These are phyloP conservation scores for Carex scoparia DNA, from an alignment of 176 grass and related monocot species.

Conservation along the genomic window DNA sequence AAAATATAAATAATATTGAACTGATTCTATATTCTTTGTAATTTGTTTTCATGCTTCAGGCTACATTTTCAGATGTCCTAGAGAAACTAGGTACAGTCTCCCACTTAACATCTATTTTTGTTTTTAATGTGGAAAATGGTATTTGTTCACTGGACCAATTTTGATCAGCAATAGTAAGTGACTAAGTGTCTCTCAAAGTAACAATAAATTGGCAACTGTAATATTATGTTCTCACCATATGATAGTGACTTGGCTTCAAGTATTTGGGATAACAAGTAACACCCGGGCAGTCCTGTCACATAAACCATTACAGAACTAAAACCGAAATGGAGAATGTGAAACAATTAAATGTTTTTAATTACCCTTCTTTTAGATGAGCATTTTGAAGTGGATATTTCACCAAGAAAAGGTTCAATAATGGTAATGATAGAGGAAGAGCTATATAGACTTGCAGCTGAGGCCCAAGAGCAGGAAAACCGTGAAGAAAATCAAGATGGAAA, in stretches of 20 bases:
- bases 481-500: constrained; percentile 5
- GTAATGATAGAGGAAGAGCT: constrained; percentile 34
- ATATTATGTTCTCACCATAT: not conserved
- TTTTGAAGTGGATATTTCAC: constrained; percentile 31
- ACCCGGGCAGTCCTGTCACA: not conserved
- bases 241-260: not conserved
- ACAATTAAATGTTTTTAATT: constrained; percentile 12
- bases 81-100: constrained; percentile 27
- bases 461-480: not conserved
- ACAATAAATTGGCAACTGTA: not conserved
- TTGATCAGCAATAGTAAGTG: not conserved
- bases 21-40: not conserved
- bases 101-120: not conserved
- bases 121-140: not conserved
- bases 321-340: not conserved
- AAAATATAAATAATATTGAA: not conserved
- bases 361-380: constrained; percentile 22
- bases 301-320: not conserved
- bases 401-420: constrained; percentile 32
- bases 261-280: not conserved
- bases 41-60: constrained; percentile 12
- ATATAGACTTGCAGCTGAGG: constrained; percentile 15
- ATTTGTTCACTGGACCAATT: not conserved
- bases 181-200: not conserved
- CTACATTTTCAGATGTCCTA: constrained; percentile 26